A percentile compares a stretch with the other conserved stretches of the same genome.
These are phyloP conservation scores for Tolypocladium pustulatum DNA, from an alignment of 2,329 filamentous ascomycete genomes.

Conservation along the genomic window DNA sequence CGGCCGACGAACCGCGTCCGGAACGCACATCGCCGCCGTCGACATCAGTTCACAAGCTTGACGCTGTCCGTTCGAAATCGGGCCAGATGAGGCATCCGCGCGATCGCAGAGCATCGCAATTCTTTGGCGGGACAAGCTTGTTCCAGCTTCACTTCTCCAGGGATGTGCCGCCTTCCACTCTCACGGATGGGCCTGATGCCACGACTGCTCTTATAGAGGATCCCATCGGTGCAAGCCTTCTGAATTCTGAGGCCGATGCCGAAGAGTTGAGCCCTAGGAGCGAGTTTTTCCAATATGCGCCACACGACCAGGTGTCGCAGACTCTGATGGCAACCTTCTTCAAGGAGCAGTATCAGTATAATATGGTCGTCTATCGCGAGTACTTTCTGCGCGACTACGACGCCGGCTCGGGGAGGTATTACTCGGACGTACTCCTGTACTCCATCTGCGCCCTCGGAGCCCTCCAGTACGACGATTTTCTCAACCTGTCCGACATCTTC, in stretches of 20 bases:
- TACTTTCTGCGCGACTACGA: conserved; percentile 40
- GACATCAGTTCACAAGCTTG: conserved; percentile 17
- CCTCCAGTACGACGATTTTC: conserved; percentile 30
- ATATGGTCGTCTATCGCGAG: conserved; percentile 39
- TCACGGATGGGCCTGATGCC: conserved; percentile 1
- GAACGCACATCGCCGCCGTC: conserved; percentile 6
- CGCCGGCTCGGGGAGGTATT: conserved; percentile 33
- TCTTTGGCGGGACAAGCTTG: conserved; percentile 37
- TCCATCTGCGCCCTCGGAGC: conserved; percentile 38
- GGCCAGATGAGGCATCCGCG: conserved; percentile 27
- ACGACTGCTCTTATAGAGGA: not conserved
- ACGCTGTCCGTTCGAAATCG: conserved; percentile 19
- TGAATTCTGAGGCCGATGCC: not conserved
- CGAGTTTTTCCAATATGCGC: conserved; percentile 24
- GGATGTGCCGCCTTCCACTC: conserved; percentile 12
- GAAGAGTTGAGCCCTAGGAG: conserved; percentile 9
- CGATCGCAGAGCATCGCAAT: conserved; percentile 30
- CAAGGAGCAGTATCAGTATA: conserved; percentile 34
- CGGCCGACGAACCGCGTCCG: conserved; percentile 5
- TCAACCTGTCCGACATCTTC: conserved; percentile 30
- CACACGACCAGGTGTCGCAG: conserved; percentile 32
- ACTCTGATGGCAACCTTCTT: conserved; percentile 37
- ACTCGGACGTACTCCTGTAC: conserved; percentile 37
- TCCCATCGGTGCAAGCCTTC: not conserved
- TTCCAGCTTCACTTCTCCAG: conserved; percentile 27